A percentile compares a stretch with the other conserved stretches of the same genome.
Evolutionary conservation across 176 grass and related monocot species (phyloP).

Genomic region (Oryza nivara): DNA sequence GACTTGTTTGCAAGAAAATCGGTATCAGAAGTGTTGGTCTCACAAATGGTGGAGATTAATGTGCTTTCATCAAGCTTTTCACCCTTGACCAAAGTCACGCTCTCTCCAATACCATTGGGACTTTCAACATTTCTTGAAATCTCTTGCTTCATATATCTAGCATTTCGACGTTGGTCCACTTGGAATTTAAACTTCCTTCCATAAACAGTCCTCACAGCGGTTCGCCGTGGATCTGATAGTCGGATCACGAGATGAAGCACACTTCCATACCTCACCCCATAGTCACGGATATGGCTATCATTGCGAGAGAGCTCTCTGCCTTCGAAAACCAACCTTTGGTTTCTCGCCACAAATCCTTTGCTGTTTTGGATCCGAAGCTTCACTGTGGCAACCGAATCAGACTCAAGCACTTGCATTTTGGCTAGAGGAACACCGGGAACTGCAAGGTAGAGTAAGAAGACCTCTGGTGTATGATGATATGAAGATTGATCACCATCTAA

Average conservation of each 20-base stretch:
- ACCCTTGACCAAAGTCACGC: slow-evolving; percentile 35
- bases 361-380: slow-evolving; percentile 54
- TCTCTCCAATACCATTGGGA: slow-evolving; percentile 31
- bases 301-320: slow-evolving; percentile 54
- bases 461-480: slow-evolving; percentile 33
- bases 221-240: slow-evolving; percentile 41
- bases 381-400: slow-evolving; percentile 50
- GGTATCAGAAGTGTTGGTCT: slow-evolving; percentile 24
- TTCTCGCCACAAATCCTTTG: slow-evolving; percentile 49
- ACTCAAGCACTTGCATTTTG: slow-evolving; percentile 8
- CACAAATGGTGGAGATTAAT: slow-evolving; percentile 49
- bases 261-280: slow-evolving; percentile 46
- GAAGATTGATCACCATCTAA: slow-evolving; percentile 38
- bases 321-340: slow-evolving; percentile 57
- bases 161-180: slow-evolving; percentile 36
- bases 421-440: slow-evolving; percentile 31
- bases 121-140: slow-evolving; percentile 35
- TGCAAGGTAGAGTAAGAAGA: slow-evolving; percentile 58
- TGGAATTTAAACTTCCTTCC: slow-evolving; percentile 53
- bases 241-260: slow-evolving; percentile 57
- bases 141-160: slow-evolving; percentile 48
- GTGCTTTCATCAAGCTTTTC: slow-evolving; percentile 50
- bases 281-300: slow-evolving; percentile 45
- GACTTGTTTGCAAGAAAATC: slow-evolving; percentile 54
- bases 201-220: slow-evolving; percentile 48